These are phyloP conservation scores for Fusarium neocosmosporiellum DNA, from an alignment of 2,329 filamentous ascomycete genomes.

Conservation along the genomic window DNA sequence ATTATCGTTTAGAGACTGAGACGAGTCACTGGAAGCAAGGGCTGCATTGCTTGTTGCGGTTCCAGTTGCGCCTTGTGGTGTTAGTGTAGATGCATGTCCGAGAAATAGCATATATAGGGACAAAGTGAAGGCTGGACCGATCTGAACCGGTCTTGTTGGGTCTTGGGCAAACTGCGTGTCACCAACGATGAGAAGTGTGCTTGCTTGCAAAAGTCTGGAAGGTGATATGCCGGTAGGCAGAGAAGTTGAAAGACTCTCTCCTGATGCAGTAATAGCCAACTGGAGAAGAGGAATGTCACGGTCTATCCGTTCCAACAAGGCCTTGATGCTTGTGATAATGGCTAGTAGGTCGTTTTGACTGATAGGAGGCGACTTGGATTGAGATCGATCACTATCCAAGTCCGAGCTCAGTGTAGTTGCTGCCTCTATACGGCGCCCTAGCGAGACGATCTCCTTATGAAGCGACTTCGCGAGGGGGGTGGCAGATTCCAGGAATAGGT, in stretches of 20 bases:
- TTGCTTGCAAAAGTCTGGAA: constrained; percentile 90
- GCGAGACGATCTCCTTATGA: constrained; percentile 82
- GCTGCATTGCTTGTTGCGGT: not conserved
- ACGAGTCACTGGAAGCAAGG: not conserved
- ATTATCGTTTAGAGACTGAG: not conserved
- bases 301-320: constrained; percentile 82
- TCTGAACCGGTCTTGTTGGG: constrained; percentile 75
- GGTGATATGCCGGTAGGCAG: constrained; percentile 88
- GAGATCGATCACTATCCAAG: constrained; percentile 49
- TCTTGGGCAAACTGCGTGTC: constrained; percentile 83
- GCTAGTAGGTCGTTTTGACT: constrained; percentile 71
- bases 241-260: constrained; percentile 84
- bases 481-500: constrained; percentile 80
- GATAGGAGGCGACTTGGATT: constrained; percentile 52
- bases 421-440: constrained; percentile 79
- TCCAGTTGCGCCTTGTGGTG: constrained; percentile 13
- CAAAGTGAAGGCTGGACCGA: constrained; percentile 86
- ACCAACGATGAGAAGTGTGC: constrained; percentile 87
- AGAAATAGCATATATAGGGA: constrained; percentile 96
- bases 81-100: constrained; percentile 70
- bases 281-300: constrained; percentile 92
- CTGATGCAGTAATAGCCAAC: constrained; percentile 92
- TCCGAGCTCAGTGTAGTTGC: constrained; percentile 74
- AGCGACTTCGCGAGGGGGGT: constrained; percentile 85
- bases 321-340: constrained; percentile 81